A percentile compares a stretch with the other conserved stretches of the same genome.
These are phyloP conservation scores for Ophiosphaerella herpotricha DNA, from an alignment of 2,329 filamentous ascomycete species.

Conservation along the genomic window DNA sequence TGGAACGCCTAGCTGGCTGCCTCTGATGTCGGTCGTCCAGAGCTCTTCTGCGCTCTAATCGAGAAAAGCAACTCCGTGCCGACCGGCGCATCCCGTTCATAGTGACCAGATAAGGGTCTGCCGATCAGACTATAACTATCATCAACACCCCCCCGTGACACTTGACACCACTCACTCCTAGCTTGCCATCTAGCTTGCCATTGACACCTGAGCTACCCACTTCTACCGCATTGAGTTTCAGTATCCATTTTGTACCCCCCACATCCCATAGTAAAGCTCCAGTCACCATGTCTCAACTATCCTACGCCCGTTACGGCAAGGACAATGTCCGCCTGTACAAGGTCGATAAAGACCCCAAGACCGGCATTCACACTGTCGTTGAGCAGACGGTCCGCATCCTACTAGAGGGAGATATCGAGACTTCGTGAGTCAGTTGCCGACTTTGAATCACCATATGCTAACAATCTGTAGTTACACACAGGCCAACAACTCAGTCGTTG, in stretches of 20 bases:
- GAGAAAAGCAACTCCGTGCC: slow-evolving; percentile 30
- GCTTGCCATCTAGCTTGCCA: not conserved
- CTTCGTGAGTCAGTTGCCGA: slow-evolving; percentile 61
- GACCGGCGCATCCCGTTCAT: slow-evolving; percentile 40
- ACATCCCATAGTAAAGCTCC: not conserved
- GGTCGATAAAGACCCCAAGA: slow-evolving; percentile 77
- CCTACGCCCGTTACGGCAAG: slow-evolving; percentile 79
- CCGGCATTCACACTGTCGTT: slow-evolving; percentile 80
- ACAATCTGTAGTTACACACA: slow-evolving; percentile 72
- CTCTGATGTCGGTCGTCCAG: slow-evolving; percentile 22
- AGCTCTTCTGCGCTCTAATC: slow-evolving; percentile 30
- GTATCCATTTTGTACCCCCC: not conserved
- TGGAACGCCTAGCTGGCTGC: slow-evolving; percentile 27
- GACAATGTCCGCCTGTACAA: slow-evolving; percentile 99
- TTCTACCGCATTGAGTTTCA: slow-evolving; percentile 1
- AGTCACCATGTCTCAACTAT: slow-evolving; percentile 52
- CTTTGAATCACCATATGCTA: slow-evolving; percentile 9
- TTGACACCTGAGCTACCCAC: slow-evolving; percentile 3
- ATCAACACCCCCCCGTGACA: slow-evolving; percentile 18
- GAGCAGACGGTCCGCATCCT: slow-evolving; percentile 96
- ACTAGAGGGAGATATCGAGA: slow-evolving; percentile 89
- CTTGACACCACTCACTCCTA: slow-evolving; percentile 15
- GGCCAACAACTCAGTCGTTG: slow-evolving; percentile 92
- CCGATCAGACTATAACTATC: slow-evolving; percentile 36
- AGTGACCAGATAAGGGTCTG: slow-evolving; percentile 36